phyloP scores from a whole-genome alignment of 2,329 filamentous ascomycete genomes.

The Talaromyces sp. region DNA sequence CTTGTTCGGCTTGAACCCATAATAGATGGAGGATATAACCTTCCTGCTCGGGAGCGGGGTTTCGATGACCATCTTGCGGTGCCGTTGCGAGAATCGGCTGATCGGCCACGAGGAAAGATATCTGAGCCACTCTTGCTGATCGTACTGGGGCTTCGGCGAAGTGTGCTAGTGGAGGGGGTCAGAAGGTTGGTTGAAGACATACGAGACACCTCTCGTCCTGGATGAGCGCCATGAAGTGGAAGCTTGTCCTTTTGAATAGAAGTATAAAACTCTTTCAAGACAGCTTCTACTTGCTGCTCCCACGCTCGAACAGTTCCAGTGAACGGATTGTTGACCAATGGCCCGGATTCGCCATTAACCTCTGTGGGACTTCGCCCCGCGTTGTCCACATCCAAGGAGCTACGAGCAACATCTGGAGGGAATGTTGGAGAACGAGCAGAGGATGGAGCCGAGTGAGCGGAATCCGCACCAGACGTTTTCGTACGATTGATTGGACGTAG shows the following conservation, averaged over 20 bases:
- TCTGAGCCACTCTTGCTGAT: constrained; percentile 93
- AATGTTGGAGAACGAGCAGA: constrained; percentile 25
- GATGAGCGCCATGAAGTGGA: constrained; percentile 75
- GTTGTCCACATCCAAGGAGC: constrained; percentile 23
- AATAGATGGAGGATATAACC: constrained; percentile 74
- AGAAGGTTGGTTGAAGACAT: constrained; percentile 64
- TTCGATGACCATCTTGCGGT: constrained; percentile 81
- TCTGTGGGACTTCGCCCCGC: constrained; percentile 26
- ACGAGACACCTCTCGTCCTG: constrained; percentile 43
- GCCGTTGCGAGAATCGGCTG: constrained; percentile 64
- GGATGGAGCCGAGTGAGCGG: constrained; percentile 20
- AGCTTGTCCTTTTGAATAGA: constrained; percentile 87
- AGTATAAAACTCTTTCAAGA: constrained; percentile 86
- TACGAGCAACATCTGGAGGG: constrained; percentile 16
- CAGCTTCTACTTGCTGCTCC: constrained; percentile 86
- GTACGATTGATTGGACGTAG: constrained; percentile 42
- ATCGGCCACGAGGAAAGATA: constrained; percentile 68
- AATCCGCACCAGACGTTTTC: constrained; percentile 48
- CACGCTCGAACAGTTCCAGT: constrained; percentile 75
- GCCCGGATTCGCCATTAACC: constrained; percentile 52
- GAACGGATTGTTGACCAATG: constrained; percentile 76
- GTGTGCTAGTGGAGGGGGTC: constrained; percentile 66
- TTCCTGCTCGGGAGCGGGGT: constrained; percentile 73
- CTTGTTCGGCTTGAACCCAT: constrained; percentile 91
- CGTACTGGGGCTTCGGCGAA: constrained; percentile 86